Base-by-base conservation (phyloP, 768 basidiomycete species). In the Boletus coccyginus region DNA sequence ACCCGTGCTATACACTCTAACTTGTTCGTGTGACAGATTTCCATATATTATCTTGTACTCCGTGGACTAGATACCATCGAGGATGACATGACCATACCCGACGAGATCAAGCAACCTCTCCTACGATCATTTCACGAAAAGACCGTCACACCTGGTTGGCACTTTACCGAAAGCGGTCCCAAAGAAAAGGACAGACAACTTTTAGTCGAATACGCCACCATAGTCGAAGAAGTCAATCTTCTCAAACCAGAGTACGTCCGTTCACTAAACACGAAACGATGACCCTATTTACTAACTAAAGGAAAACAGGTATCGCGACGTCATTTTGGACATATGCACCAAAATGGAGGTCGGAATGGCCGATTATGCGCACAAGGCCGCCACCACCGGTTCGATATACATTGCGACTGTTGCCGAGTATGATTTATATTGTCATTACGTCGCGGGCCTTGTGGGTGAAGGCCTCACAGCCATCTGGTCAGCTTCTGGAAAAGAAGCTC, bases 301-400 rank as follows among this genome's bases (percentile, higher is more conserved):
- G 36, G 21, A 17, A 55, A 50, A 54, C 61, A 88, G 87, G 35
- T 92, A 90, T 73, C 87, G 83, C 64, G 74, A 78, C 9, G 82
- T 94, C 69, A 98, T 99, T 58, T 73, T 90, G 52, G 86, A 91
- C 69, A 92, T 96, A 56, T 78, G 81, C 50, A 73, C 77, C 44
- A 94, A 95, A 75, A 98, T 98, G 96, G 86, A 86, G 53, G 78
- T 74, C 5, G 96, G 96, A 19, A 99, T 99, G 96, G 94, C 97
- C 24, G 92, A 96, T 72, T 98, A 89, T 66, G 87, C 92, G 1
- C 91, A 92, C 73, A 85, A 86, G 61, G 87, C 92, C 7, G 87
- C 87, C 7, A 78, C 86, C 7, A 84, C 84, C 1, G 86, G 85
- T 49, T 75, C 81, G 43, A 80, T 85, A 59, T 87, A 88, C 65